Conservation (phyloP, 1,284 basidiomycete genomes). For the Boletus austroedulis region DNA sequence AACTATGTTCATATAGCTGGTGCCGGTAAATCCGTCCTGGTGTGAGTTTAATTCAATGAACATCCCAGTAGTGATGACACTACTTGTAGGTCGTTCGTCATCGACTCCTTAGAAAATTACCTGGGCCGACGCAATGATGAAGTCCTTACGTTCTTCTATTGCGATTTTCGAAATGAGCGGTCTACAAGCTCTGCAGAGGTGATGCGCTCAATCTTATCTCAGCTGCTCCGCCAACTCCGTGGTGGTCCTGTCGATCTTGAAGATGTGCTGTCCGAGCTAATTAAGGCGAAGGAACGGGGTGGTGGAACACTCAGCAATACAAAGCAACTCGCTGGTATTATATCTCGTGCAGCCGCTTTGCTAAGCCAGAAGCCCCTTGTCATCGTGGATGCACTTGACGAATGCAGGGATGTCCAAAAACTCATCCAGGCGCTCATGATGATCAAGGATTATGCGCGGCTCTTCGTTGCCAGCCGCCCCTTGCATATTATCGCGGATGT, state of each 20-base stretch:
- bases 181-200: background rate
- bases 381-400: slow-evolving; percentile 3
- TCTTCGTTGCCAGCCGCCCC: background rate
- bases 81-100: background rate
- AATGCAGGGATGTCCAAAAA: background rate
- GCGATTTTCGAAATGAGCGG: background rate
- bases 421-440: background rate
- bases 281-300: background rate
- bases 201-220: background rate
- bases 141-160: background rate
- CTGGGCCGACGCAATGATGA: background rate
- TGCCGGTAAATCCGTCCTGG: slow-evolving; percentile 4
- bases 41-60: background rate
- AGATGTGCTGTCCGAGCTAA: background rate
- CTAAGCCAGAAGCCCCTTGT: background rate
- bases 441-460: background rate
- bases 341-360: background rate
- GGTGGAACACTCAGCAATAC: background rate
- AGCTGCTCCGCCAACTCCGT: background rate
- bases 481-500: background rate
- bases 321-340: background rate
- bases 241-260: background rate
- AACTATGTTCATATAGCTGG: background rate
- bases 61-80: background rate
- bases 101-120: background rate